Evolutionary conservation across 257 asterid species (phyloP).

Genomic region (Gynochthodes officinalis): DNA sequence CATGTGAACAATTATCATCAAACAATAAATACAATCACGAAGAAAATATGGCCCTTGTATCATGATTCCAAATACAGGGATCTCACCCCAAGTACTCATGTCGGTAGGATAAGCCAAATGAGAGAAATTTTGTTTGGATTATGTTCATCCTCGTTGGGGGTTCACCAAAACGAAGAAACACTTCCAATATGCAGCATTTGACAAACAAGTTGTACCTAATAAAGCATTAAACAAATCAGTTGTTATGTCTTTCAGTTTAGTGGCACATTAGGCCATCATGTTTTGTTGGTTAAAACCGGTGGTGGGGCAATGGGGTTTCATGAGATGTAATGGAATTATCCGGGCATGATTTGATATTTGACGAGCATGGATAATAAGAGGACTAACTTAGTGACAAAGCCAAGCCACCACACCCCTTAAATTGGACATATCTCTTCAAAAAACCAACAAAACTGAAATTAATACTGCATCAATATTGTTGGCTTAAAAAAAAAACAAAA

Average conservation of each 20-base stretch:
- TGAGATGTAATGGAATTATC: neutral
- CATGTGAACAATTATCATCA: no score
- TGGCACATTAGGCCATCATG: neutral
- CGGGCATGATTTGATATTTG: constrained; percentile 3
- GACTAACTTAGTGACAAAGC: constrained; percentile 36
- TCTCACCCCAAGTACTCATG: no score
- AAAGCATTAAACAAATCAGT: constrained; percentile 1
- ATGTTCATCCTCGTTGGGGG: neutral
- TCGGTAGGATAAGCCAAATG: no score
- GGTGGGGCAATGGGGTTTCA: neutral
- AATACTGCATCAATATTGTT: no score
- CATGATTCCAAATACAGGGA: no score
- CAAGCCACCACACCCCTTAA: constrained; percentile 38
- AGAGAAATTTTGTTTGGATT: neutral
- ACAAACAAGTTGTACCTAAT: constrained; percentile 21
- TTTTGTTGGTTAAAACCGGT: constrained; percentile 2
- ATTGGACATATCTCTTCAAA: constrained; percentile 11
- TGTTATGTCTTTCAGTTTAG: neutral
- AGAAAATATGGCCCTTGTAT: no score
- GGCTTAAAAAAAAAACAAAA: no score
- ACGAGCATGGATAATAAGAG: constrained; percentile 19
- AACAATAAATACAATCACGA: no score
- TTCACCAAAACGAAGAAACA: constrained; percentile 2
- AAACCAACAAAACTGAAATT: no score
- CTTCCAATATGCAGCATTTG: neutral